These are phyloP conservation scores for Pythium phragmiticola DNA, from an alignment of 352 stramenopile species.

Conservation along the genomic window DNA sequence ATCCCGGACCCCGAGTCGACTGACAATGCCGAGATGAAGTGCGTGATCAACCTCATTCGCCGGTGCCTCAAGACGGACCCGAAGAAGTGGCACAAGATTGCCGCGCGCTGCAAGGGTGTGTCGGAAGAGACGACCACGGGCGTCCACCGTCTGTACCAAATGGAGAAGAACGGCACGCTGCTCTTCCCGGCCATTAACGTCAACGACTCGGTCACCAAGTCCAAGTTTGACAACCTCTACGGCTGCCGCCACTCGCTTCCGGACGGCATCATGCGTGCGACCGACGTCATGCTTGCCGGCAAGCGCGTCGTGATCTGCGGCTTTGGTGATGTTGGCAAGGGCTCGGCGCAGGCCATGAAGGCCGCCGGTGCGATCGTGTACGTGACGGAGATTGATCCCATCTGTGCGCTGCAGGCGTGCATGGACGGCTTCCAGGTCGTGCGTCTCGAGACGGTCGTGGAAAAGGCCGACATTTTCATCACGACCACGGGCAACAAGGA, in stretches of 20 bases:
- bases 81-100: slow-evolving; percentile 97
- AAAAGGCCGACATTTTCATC: slow-evolving; percentile 96
- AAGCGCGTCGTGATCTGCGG: slow-evolving; percentile 98
- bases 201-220: slow-evolving; percentile 99
- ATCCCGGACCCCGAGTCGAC: slow-evolving; percentile 94
- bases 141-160: slow-evolving; percentile 98
- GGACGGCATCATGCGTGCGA: slow-evolving; percentile 98
- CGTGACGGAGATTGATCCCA: slow-evolving; percentile 98
- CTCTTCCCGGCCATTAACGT: slow-evolving; percentile 99
- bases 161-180: slow-evolving; percentile 95
- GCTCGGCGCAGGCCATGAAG: slow-evolving; percentile 97
- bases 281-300: slow-evolving; percentile 98
- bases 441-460: slow-evolving; percentile 91
- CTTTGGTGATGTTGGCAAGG: slow-evolving; percentile 98
- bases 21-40: slow-evolving; percentile 98
- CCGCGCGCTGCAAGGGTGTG: slow-evolving; percentile 93
- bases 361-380: slow-evolving; percentile 95
- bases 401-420: slow-evolving; percentile 97
- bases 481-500: slow-evolving; percentile 99
- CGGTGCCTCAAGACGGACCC: slow-evolving; percentile 93
- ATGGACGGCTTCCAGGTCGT: slow-evolving; percentile 98
- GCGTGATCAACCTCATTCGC: slow-evolving; percentile 96
- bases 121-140: slow-evolving; percentile 99
- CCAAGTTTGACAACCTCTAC: slow-evolving; percentile 98
- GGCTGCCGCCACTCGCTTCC: slow-evolving; percentile 98